These are phyloP conservation scores for Pulveroboletus sp. DNA, from an alignment of 768 basidiomycete genomes.

Conservation along the genomic window DNA sequence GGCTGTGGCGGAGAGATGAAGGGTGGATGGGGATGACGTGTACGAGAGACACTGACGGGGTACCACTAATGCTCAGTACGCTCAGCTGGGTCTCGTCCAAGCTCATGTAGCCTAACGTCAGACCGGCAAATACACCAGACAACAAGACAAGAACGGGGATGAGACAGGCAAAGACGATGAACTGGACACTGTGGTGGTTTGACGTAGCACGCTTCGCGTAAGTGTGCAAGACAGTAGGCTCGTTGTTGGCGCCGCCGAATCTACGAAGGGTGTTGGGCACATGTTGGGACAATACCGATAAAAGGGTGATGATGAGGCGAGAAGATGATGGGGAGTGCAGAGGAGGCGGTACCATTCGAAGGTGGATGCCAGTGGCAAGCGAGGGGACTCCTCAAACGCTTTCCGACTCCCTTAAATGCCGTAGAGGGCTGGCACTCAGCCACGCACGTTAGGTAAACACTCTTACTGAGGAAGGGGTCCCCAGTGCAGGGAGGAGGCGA, in stretches of 20 bases:
- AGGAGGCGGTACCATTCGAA: slow-evolving; percentile 39
- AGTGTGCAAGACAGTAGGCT: slow-evolving; percentile 18
- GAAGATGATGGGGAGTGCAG: slow-evolving; percentile 34
- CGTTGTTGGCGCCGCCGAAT: slow-evolving; percentile 8
- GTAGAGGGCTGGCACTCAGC: neutral
- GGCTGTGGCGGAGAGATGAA: slow-evolving; percentile 35
- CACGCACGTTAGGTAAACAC: slow-evolving; percentile 1
- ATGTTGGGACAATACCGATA: slow-evolving; percentile 43
- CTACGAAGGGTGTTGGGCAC: slow-evolving; percentile 36
- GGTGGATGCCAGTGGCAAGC: neutral
- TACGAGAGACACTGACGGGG: slow-evolving; percentile 49
- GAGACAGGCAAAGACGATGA: slow-evolving; percentile 47
- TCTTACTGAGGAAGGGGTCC: no score
- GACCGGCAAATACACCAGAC: slow-evolving; percentile 86
- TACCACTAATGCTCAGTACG: slow-evolving; percentile 81
- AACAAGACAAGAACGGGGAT: slow-evolving; percentile 80
- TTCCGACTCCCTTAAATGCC: neutral
- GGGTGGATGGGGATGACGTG: slow-evolving; percentile 1
- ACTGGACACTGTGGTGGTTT: slow-evolving; percentile 20
- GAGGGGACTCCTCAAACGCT: neutral
- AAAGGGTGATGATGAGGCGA: slow-evolving; percentile 41
- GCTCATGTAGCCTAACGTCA: slow-evolving; percentile 90
- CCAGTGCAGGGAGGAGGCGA: no score
- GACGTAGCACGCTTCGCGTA: slow-evolving; percentile 30
- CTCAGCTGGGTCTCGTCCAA: slow-evolving; percentile 89